Percentiles rank a stretch among this genome's conserved stretches.
Evolutionary conservation across 2,329 filamentous ascomycete species (phyloP).

Genomic region (Ceratocystis lukuohia): DNA sequence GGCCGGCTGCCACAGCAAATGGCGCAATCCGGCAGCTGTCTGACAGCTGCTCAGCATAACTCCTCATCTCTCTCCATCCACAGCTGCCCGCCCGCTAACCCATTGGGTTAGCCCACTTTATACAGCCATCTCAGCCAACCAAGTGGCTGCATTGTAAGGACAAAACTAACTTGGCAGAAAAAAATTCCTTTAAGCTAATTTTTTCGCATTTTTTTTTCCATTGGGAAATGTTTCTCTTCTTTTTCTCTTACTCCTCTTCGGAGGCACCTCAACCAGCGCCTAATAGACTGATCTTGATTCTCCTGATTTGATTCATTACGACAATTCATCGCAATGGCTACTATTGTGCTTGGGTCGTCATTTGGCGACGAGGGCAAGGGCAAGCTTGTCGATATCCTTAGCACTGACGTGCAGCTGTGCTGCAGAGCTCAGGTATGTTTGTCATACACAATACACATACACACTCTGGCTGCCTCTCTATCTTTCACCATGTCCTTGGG

Average conservation of each 20-base stretch:
- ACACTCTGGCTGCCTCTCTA: not conserved
- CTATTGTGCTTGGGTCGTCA: conserved; percentile 20
- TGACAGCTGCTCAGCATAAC: not conserved
- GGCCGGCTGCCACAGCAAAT: too few relatives aligned
- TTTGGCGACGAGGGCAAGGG: conserved; percentile 20
- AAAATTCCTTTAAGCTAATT: conserved; percentile 14
- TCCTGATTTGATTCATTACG: conserved; percentile 13
- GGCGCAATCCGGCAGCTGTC: too few relatives aligned
- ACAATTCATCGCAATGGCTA: conserved; percentile 19
- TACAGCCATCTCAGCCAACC: not conserved
- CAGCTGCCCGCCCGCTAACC: not conserved
- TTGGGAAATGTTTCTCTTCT: conserved; percentile 14
- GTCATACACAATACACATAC: not conserved
- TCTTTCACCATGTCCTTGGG: not conserved
- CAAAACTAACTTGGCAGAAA: not conserved
- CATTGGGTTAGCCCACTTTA: not conserved
- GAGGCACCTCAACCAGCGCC: conserved; percentile 18
- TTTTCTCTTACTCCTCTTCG: conserved; percentile 20
- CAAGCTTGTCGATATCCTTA: conserved; percentile 19
- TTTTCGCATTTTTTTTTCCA: conserved; percentile 9
- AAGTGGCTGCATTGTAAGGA: not conserved
- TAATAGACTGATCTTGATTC: conserved; percentile 18
- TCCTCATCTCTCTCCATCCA: not conserved
- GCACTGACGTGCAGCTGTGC: conserved; percentile 20
- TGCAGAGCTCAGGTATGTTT: conserved; percentile 19